phyloP scores from a whole-genome alignment of 129 eudicot species.

The Lonicera japonica region DNA sequence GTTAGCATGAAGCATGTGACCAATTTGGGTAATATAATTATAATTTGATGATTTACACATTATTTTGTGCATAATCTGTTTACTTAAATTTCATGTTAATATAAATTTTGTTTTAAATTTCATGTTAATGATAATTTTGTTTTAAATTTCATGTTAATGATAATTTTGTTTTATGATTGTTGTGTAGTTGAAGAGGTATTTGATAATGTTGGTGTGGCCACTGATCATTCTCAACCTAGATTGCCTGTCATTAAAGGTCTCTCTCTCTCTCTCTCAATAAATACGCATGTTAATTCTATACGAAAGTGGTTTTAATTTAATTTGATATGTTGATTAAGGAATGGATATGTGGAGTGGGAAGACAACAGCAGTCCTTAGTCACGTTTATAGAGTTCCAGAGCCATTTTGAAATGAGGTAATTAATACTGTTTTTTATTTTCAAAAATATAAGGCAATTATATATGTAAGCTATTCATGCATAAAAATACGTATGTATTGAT shows the following conservation, averaged over 20 bases:
- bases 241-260: slow-evolving; percentile 73
- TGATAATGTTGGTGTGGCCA: slow-evolving; percentile 90
- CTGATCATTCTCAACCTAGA: slow-evolving; percentile 83
- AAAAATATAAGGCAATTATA: too few species aligned
- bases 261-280: background rate
- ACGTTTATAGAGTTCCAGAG: slow-evolving; percentile 70
- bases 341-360: slow-evolving; percentile 75
- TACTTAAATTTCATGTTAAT: too few species aligned
- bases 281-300: background rate
- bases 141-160: too few species aligned
- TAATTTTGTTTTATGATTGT: too few species aligned
- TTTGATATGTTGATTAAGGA: slow-evolving; percentile 28
- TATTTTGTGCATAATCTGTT: too few species aligned
- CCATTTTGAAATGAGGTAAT: slow-evolving; percentile 74
- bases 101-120: too few species aligned
- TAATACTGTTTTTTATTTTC: background rate
- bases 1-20: too few species aligned
- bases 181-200: slow-evolving; percentile 66
- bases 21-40: too few species aligned
- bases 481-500: background rate
- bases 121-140: too few species aligned
- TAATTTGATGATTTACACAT: too few species aligned
- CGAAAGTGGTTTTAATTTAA: background rate
- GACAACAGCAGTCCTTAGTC: slow-evolving; percentile 82
- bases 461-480: too few species aligned